Evolutionary conservation across 2,329 filamentous ascomycete genomes (phyloP).

Genomic region (Colletotrichum euphorbiae): DNA sequence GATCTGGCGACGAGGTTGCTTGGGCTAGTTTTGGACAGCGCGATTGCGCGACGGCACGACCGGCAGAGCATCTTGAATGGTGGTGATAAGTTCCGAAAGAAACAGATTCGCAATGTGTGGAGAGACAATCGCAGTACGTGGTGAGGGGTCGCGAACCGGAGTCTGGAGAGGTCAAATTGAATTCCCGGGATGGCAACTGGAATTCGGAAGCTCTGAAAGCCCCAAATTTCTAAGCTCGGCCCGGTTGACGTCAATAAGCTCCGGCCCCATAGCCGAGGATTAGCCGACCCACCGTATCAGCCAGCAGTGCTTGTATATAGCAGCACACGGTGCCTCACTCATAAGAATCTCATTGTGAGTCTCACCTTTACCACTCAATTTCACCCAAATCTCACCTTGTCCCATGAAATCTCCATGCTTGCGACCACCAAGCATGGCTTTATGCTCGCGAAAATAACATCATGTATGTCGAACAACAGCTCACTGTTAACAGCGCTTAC

Average conservation of each 20-base stretch:
- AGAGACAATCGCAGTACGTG: too few species aligned
- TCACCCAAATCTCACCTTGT: background rate
- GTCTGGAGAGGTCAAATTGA: background rate
- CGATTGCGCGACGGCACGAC: constrained; percentile 37
- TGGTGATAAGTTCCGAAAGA: background rate
- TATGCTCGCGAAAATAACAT: background rate
- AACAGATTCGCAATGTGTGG: too few species aligned
- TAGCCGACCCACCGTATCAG: background rate
- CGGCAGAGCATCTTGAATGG: constrained; percentile 35
- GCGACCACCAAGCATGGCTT: background rate
- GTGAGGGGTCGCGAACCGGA: background rate
- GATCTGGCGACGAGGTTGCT: constrained; percentile 17
- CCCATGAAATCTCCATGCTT: background rate
- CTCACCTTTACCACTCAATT: background rate
- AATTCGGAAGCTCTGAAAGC: constrained; percentile 9
- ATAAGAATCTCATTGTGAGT: constrained; percentile 6
- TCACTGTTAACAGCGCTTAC: background rate
- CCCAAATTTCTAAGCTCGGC: constrained; percentile 33
- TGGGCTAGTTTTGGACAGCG: constrained; percentile 23
- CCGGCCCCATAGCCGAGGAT: background rate
- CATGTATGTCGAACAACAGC: background rate
- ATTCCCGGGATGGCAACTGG: background rate
- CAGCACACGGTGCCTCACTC: constrained; percentile 10
- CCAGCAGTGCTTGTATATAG: background rate
- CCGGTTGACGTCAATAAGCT: constrained; percentile 17